Evolutionary conservation across 352 stramenopile species (phyloP), one percentile per base, ranked within the genome.

Genomic region (Globisporangium cylindrosporum): DNA sequence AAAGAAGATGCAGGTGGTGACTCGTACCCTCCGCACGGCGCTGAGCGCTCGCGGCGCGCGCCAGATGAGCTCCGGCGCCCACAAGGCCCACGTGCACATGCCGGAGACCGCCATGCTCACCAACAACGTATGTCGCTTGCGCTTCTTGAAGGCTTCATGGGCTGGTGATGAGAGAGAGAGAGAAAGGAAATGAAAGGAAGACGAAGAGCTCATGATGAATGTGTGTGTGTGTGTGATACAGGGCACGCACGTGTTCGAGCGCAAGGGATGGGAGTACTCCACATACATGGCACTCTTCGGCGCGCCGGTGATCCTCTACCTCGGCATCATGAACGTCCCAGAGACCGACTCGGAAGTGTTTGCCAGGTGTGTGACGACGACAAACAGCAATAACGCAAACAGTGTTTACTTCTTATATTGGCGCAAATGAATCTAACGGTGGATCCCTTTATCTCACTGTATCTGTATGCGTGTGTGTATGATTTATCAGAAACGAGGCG

Each of bases 101-200:
- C 83, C 88, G 0, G 88, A 95, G 84, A 95, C 86, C 2, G 80
- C 88, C 49, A 95, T 95, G 88, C 69, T 95, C 64, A 94, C 86
- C 41, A 92, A 91, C 74, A 92, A 95, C 71, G 88, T 95, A 75
- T 71, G 82, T 81, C 3, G 3, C 9, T 20, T 22, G 29, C 10
- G 2, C 24, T 38, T 41, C 38, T n/a, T 4, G 2, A 10, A 10
- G 15, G 15, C 15, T 6, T n/a, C 15, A 18, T 9, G 4, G 6
- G 1, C 18, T 51, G 43, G 10, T 10, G 43, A 51, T 51, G 15
- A 60, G 3, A 41, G 18, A 24, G 29, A 9, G 51, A 29, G 29
- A 27, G 27, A n/a, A 24, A 41, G 3, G 20, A 32, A 32, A 32
- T 32, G 29, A 32, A 32, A 32, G 1, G 56, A n/a, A 61, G 25